phyloP scores from a whole-genome alignment of 371 early-diverging fungal species.

The Mortierella sp. region DNA sequence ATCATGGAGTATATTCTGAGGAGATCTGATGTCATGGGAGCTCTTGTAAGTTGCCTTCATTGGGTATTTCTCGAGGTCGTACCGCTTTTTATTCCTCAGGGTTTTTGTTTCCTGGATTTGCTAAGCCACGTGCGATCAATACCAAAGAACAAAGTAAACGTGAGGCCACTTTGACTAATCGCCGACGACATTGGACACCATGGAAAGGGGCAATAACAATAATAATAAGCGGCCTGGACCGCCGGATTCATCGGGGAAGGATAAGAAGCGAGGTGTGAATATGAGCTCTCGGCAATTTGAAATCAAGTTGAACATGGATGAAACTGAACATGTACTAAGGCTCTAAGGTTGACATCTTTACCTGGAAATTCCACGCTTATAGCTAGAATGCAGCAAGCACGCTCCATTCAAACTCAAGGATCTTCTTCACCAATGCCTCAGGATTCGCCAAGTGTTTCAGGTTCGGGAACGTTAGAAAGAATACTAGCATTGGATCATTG shows the following conservation, averaged over 20 bases:
- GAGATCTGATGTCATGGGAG: too few species aligned
- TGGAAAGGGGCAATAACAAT: slow-evolving; percentile 37
- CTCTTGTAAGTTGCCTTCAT: too few species aligned
- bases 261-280: slow-evolving; percentile 48
- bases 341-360: neutral
- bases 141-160: neutral
- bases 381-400: slow-evolving; percentile 54
- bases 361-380: neutral
- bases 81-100: too few species aligned
- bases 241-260: slow-evolving; percentile 28
- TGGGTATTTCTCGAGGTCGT: too few species aligned
- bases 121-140: neutral
- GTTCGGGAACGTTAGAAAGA: neutral
- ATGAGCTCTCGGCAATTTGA: neutral
- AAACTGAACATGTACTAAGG: neutral
- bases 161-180: neutral
- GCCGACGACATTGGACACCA: slow-evolving; percentile 5
- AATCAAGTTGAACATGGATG: neutral
- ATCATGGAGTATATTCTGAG: too few species aligned
- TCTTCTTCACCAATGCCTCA: slow-evolving; percentile 13
- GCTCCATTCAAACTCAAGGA: slow-evolving; percentile 43
- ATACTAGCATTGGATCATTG: neutral
- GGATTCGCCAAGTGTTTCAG: neutral
- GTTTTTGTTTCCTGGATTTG: too few species aligned
- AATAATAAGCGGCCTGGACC: slow-evolving; percentile 43